Evolutionary conservation across 1,284 basidiomycete genomes (phyloP), one percentile per base, ranked within the genome.

Genomic region (Ustilago nuda): DNA sequence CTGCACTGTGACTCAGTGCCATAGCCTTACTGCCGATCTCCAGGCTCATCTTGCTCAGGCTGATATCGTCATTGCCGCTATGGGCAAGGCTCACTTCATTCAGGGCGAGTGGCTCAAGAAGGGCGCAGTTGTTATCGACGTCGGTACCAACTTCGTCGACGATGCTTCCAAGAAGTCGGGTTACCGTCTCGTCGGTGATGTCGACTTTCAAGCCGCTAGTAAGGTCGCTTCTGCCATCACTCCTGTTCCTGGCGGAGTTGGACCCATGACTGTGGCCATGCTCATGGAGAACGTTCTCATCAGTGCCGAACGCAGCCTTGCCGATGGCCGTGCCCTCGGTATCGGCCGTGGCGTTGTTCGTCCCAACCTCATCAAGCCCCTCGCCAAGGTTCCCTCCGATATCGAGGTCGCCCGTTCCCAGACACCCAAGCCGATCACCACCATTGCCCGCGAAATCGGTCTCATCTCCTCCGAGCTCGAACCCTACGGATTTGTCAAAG

Each of bases 181-280:
- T 52, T 93, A 96, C 85, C 92, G 97, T 72, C 90, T 99, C 19
- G 95, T 99, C 68, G 97, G 97, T 56, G 97, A 99, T 87, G 94
- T 99, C 66, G 92, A 98, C 82, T 98, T 91, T 85, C 89, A 89
- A 5, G 90, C 92, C 13, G 96, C 94, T 37, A 88, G 90, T 56
- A 86, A 89, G 63, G 91, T 93, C 72, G 96, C 95, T 8, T 92
- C 92, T 4, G 88, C 92, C 86, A 98, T 99, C 85, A 99, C 97
- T 0, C 97, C 97, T 50, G 97, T 99, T 17, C 97, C 97, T 0
- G 84, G 84, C 36, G 97, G 97, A 76, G 97, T 99, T 61, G 97
- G 97, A 27, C 97, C 97, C 35, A 98, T 98, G 96, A 99, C 97
- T 9, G 97, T 99, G 70, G 97, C 97, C 48, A 91, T 98, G 89